Base-by-base conservation (phyloP, 352 stramenopile genomes). In the Globisporangium nodosum region DNA sequence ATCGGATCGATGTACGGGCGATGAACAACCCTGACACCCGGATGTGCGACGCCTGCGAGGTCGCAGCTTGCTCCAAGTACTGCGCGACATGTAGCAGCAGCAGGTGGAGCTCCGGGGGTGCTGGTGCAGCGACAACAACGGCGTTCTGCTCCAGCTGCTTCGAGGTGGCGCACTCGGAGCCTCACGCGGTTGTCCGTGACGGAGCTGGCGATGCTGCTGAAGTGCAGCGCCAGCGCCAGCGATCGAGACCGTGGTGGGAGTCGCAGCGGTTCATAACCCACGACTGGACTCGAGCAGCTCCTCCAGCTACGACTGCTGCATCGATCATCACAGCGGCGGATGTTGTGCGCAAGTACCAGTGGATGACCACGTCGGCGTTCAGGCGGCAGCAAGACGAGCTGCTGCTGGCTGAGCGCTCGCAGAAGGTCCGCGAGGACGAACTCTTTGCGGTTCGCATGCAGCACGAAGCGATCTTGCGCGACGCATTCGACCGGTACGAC, bases 401-500 rank as follows among this genome's bases (percentile, higher is more conserved):
- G 37, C 37, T 3, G 37, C 37, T 15, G 37, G 37, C 11, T 11
- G 37, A 42, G 37, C 37, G 37, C 37, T 42, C 37, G 37, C 1
- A 5, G 5, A 15, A 42, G 37, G 11, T 11, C 1, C 37, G 37
- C 37, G 37, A 42, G 12, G 37, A 42, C 37, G 60, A 63, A 30
- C 42, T 81, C 4, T 51, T 73, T 27, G 64, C 65, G 5, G 63
- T 77, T 20, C 69, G 73, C 8, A 21, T 68, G 15, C 70, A 78
- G 49, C 58, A 78, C n/a, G 68, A 78, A 27, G 60, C 64, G 8
- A 78, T 78, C 50, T 33, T 81, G 16, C 69, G 70, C 12, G 73
- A 81, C 39, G 73, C 70, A 1, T 81, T 81, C 50, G 65, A 78
- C 39, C 61, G 68, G 15, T 81, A 71, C 50, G 73, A 81, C 50